Percentiles rank a stretch among this genome's conserved stretches.
phyloP scores from a whole-genome alignment of 495 filamentous ascomycete species.

The Neurospora sp. region DNA sequence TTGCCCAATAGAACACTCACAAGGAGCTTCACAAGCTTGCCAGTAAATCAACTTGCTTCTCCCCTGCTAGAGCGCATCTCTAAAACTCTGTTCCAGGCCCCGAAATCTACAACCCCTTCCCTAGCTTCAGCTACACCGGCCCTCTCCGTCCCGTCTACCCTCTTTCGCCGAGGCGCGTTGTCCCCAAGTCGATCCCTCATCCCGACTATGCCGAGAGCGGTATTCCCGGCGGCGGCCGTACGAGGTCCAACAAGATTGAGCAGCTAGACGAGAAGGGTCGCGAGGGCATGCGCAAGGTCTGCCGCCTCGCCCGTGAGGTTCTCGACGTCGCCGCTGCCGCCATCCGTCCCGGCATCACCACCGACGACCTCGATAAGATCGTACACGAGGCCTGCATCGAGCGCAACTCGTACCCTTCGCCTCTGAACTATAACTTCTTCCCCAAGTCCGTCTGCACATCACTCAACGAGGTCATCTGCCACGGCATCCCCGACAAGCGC shows the following conservation, averaged over 20 bases:
- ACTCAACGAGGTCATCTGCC: conserved; percentile 91
- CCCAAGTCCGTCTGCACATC: conserved; percentile 98
- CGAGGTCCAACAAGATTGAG: conserved; percentile 67
- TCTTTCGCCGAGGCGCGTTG: conserved; percentile 57
- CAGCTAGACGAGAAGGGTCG: conserved; percentile 72
- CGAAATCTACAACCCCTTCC: conserved; percentile 84
- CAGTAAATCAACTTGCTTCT: conserved; percentile 62
- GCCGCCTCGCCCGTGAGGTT: conserved; percentile 79
- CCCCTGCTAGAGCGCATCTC: conserved; percentile 65
- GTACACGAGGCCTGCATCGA: conserved; percentile 95
- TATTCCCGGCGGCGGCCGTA: conserved; percentile 68
- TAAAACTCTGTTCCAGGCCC: conserved; percentile 78
- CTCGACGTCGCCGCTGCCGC: conserved; percentile 82
- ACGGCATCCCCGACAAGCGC: conserved; percentile 79
- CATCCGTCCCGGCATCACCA: conserved; percentile 79
- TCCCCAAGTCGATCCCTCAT: conserved; percentile 72
- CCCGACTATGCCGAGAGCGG: conserved; percentile 83
- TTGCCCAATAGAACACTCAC: conserved; percentile 56
- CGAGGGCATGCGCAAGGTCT: conserved; percentile 85
- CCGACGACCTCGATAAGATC: conserved; percentile 90
- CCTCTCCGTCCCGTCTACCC: conserved; percentile 81
- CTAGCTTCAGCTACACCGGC: conserved; percentile 72
- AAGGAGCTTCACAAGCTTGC: conserved; percentile 76
- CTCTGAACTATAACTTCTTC: conserved; percentile 92
- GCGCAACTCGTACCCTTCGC: conserved; percentile 92